Conservation (phyloP, 129 eudicot genomes). For the Flaveria bidentis region DNA sequence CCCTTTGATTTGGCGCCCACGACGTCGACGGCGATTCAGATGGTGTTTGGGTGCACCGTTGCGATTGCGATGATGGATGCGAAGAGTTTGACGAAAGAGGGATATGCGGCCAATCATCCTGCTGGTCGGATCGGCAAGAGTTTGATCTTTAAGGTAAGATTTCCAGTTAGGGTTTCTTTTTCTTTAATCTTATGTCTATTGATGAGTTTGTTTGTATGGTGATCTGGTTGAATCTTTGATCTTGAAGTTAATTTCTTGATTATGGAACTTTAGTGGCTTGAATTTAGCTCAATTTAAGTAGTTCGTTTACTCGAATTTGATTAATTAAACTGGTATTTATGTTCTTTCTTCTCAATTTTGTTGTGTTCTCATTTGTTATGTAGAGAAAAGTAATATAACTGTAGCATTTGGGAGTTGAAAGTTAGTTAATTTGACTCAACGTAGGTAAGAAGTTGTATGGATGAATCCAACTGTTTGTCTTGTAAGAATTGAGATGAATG, state of each 20-base stretch:
- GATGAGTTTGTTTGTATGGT: not conserved
- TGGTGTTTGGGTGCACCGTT: slow-evolving; percentile 97
- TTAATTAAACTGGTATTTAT: not conserved
- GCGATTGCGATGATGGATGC: slow-evolving; percentile 92
- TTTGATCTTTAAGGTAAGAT: slow-evolving; percentile 83
- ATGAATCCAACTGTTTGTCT: not conserved
- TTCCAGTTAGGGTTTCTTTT: not conserved
- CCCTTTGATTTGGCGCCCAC: slow-evolving; percentile 95
- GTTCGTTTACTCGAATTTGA: not conserved
- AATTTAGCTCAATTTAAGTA: not conserved
- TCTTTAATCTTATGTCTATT: not conserved
- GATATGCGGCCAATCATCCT: slow-evolving; percentile 92
- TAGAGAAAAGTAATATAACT: not conserved
- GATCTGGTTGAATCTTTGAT: slow-evolving; percentile 3
- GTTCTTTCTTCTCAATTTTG: not conserved
- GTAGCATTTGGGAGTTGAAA: slow-evolving; percentile 8
- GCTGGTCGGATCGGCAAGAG: slow-evolving; percentile 94
- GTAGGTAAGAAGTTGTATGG: not conserved
- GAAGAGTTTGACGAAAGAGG: slow-evolving; percentile 65
- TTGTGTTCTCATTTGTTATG: not conserved
- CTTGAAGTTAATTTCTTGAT: slow-evolving; percentile 4
- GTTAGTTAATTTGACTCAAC: slow-evolving; percentile 8
- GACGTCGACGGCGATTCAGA: slow-evolving; percentile 93
- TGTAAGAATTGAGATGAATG: not conserved
- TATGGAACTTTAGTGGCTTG: not conserved